Conservation (phyloP, 2,329 filamentous ascomycete genomes). For the Colletotrichum sublineola region DNA sequence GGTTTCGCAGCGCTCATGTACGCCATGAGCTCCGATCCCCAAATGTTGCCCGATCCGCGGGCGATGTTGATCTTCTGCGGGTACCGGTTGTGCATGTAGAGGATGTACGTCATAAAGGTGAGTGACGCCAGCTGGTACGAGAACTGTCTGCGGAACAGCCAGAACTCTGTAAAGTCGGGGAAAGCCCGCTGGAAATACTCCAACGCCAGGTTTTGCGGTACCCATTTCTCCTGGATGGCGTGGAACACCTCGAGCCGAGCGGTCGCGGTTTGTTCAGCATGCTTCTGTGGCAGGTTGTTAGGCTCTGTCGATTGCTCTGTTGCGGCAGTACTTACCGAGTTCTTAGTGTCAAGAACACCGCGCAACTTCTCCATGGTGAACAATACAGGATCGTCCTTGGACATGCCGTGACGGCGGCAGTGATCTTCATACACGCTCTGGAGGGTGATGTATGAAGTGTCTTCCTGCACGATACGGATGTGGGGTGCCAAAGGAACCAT, state of each 20-base stretch:
- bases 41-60: slow-evolving; percentile 89
- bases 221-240: slow-evolving; percentile 94
- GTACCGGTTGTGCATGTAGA: slow-evolving; percentile 96
- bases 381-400: slow-evolving; percentile 94
- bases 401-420: slow-evolving; percentile 86
- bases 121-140: slow-evolving; percentile 94
- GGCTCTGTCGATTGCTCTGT: slow-evolving; percentile 32
- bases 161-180: slow-evolving; percentile 93
- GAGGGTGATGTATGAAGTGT: slow-evolving; percentile 91
- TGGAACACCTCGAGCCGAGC: slow-evolving; percentile 92
- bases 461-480: slow-evolving; percentile 95
- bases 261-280: slow-evolving; percentile 76
- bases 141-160: slow-evolving; percentile 98
- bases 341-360: slow-evolving; percentile 78
- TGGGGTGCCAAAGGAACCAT: slow-evolving; percentile 97
- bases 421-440: slow-evolving; percentile 98
- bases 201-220: slow-evolving; percentile 83
- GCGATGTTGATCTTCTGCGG: slow-evolving; percentile 96
- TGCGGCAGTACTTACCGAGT: slow-evolving; percentile 59
- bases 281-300: slow-evolving; percentile 64
- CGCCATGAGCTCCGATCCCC: slow-evolving; percentile 94
- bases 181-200: slow-evolving; percentile 92
- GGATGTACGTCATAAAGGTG: slow-evolving; percentile 98
- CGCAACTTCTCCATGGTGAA: slow-evolving; percentile 97
- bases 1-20: slow-evolving; percentile 87